A percentile compares a stretch with the other conserved stretches of the same genome.
phyloP scores from a whole-genome alignment of 257 asterid species.

The Petrea volubilis region DNA sequence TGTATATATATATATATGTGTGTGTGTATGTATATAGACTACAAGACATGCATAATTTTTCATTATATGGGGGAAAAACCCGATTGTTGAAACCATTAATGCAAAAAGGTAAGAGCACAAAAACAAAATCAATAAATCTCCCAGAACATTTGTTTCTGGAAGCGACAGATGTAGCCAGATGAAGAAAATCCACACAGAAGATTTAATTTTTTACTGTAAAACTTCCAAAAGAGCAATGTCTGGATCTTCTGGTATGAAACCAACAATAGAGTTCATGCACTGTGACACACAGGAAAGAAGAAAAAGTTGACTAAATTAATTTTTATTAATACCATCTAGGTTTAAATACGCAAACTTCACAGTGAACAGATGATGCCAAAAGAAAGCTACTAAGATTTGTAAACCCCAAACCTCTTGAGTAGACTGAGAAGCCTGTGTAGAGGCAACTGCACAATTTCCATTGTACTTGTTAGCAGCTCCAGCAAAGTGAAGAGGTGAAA shows the following conservation, averaged over 20 bases:
- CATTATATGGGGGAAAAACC: neutral
- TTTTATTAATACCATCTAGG: neutral
- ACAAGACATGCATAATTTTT: neutral
- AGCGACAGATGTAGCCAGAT: neutral
- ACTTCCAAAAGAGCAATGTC: neutral
- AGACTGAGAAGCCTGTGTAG: slow-evolving; percentile 53
- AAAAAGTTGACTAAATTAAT: neutral
- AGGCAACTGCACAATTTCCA: slow-evolving; percentile 39
- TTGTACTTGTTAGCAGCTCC: slow-evolving; percentile 44
- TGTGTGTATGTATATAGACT: neutral
- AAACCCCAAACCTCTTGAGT: slow-evolving; percentile 53
- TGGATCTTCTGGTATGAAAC: neutral
- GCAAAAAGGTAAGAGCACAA: neutral
- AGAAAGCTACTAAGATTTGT: neutral
- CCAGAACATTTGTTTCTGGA: neutral
- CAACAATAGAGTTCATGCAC: neutral
- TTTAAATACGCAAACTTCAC: neutral
- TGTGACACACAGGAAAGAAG: neutral
- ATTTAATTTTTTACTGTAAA: neutral
- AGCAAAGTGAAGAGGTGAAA: slow-evolving; percentile 52
- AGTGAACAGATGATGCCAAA: neutral
- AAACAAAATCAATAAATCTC: neutral
- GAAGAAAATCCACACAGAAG: neutral
- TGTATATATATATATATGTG: neutral
- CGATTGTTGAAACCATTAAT: neutral